phyloP scores from a whole-genome alignment of 2,329 filamentous ascomycete species.

The Pseudodiploospora longispora region DNA sequence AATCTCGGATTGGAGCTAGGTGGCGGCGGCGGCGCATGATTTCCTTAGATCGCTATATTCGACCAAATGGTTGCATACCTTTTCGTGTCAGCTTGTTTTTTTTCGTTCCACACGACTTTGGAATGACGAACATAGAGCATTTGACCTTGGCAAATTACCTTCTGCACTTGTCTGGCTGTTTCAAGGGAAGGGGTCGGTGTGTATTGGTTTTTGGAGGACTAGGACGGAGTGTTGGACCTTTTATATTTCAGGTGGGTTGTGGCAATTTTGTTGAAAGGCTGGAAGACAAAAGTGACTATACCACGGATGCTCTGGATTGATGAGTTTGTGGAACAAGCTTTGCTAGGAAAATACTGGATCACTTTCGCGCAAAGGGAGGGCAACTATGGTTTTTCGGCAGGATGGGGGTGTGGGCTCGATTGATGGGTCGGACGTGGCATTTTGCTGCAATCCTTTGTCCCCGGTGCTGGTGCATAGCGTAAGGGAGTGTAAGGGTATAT shows the following conservation, averaged over 20 bases:
- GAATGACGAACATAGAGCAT: slow-evolving; percentile 38
- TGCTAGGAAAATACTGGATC: slow-evolving; percentile 17
- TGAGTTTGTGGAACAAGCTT: slow-evolving; percentile 21
- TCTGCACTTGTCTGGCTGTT: slow-evolving; percentile 34
- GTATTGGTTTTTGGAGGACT: slow-evolving; percentile 28
- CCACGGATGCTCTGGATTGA: slow-evolving; percentile 28
- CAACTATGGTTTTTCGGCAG: slow-evolving; percentile 11
- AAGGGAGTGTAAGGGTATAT: slow-evolving; percentile 33
- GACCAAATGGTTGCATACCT: slow-evolving; percentile 13
- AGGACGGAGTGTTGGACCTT: slow-evolving; percentile 31
- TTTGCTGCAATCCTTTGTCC: slow-evolving; percentile 36
- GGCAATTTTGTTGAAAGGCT: slow-evolving; percentile 25
- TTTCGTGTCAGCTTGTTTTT: slow-evolving; percentile 15
- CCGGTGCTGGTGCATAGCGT: slow-evolving; percentile 35
- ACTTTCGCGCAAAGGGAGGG: slow-evolving; percentile 9
- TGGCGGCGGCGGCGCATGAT: slow-evolving; percentile 18
- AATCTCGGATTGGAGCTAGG: slow-evolving; percentile 9
- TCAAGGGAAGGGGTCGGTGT: slow-evolving; percentile 28
- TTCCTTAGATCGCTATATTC: slow-evolving; percentile 18
- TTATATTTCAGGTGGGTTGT: slow-evolving; percentile 28
- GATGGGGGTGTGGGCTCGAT: slow-evolving; percentile 12
- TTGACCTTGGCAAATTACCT: slow-evolving; percentile 35
- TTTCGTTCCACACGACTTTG: slow-evolving; percentile 25
- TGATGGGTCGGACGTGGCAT: slow-evolving; percentile 19
- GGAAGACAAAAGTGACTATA: slow-evolving; percentile 35